These are phyloP conservation scores for Tetraselmis striata DNA, from an alignment of 139 green algal genomes.

Conservation along the genomic window DNA sequence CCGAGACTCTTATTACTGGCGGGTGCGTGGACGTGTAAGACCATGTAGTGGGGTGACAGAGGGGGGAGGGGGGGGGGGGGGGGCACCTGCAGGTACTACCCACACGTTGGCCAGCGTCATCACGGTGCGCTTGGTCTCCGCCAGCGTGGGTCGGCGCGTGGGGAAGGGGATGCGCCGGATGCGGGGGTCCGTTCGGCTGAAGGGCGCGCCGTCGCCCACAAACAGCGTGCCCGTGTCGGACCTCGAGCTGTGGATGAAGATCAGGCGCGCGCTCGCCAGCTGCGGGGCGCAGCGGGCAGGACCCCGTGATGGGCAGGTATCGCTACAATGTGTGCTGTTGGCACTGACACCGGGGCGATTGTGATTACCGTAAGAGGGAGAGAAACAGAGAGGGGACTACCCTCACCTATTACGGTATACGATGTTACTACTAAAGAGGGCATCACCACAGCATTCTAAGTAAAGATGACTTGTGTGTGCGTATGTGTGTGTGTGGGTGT, in stretches of 20 bases:
- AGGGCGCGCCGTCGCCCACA: conserved; percentile 21
- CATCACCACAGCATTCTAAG: too few relatives aligned
- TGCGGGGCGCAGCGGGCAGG: neutral
- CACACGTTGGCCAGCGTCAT: neutral
- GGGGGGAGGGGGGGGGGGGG: neutral
- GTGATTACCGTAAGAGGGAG: too few relatives aligned
- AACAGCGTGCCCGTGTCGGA: neutral
- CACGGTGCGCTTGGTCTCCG: conserved; percentile 57
- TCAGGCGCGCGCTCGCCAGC: neutral
- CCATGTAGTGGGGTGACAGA: too few relatives aligned
- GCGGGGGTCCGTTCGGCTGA: conserved; percentile 42
- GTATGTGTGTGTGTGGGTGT: too few relatives aligned
- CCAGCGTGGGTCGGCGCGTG: conserved; percentile 75
- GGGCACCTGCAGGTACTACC: neutral
- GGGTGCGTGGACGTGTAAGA: too few relatives aligned
- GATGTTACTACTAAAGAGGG: too few relatives aligned
- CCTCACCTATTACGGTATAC: too few relatives aligned
- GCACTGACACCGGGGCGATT: neutral
- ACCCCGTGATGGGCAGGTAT: neutral
- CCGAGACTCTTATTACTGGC: too few relatives aligned
- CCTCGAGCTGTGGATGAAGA: neutral
- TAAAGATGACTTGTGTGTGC: too few relatives aligned
- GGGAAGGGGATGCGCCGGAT: conserved; percentile 68
- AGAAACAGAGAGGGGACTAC: too few relatives aligned
- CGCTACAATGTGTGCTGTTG: neutral